Base-by-base conservation (phyloP, 768 basidiomycete species). In the Mycena vitilis region DNA sequence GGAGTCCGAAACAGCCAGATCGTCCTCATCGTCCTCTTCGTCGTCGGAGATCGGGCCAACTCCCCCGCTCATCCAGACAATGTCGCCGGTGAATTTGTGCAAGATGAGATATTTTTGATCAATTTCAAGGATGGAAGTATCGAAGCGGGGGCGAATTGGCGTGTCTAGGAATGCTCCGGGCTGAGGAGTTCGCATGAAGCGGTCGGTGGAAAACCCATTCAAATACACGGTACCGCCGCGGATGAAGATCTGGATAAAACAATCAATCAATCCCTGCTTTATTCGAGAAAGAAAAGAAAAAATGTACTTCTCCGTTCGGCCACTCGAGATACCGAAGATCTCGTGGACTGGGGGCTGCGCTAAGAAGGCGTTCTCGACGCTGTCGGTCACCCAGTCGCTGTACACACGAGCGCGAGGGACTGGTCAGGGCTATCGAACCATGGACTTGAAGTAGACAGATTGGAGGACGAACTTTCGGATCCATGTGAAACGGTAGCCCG, bases 41-140 rank as follows among this genome's bases (percentile, higher is more conserved):
- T 65, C 64, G 52, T 65, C 64, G 57, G 65, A 66, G 57, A 45
- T 34, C 49, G 58, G 65, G 34, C 60, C 57, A 54, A 42, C 25
- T 34, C 65, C 65, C 40, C 65, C 65, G 52, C 65, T 60, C 51
- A 66, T 66, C 58, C 65, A 66, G 38, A 66, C 65, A n/a, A 66
- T 66, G 45, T 66, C 65, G 16, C 65, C 65, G 30, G 60, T 36
- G 60, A 66, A 66, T 34, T 66, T 66, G 38, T 60, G 65, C 34
- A 66, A 51, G 45, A 66, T 60, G n/a, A 60, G 60, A 54, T 60
- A 60, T 66, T 66, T 66, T 60, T 23, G 40, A 53, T 66, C 44
- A 18, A 66, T 66, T 58, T 66, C 65, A 51, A 58, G 42, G 42
- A 66, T 66, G 34, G 57, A n/a, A 58, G 40, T 12, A 51, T 60